These are phyloP conservation scores for Pestalotiopsis fici DNA, from an alignment of 2,329 filamentous ascomycete species.

Conservation along the genomic window DNA sequence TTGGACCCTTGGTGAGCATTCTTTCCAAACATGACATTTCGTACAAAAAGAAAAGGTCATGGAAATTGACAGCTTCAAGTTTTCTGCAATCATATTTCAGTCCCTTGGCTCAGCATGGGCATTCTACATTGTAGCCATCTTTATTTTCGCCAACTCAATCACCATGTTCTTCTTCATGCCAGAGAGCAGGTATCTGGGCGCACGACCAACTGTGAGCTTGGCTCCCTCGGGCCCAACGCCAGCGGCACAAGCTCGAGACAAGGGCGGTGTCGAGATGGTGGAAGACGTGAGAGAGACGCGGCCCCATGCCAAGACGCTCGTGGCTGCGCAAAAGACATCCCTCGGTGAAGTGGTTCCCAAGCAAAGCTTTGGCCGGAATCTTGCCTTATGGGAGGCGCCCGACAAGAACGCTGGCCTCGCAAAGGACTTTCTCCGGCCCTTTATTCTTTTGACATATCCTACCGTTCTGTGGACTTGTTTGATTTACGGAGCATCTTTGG, in stretches of 20 bases:
- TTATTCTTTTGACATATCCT: slow-evolving; percentile 30
- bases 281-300: background rate
- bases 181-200: slow-evolving; percentile 25
- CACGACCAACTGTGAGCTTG: background rate
- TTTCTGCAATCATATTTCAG: slow-evolving; percentile 30
- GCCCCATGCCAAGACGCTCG: background rate
- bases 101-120: slow-evolving; percentile 31
- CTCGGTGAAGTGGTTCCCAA: slow-evolving; percentile 12
- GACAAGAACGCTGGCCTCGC: slow-evolving; percentile 22
- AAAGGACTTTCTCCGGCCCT: slow-evolving; percentile 27
- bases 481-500: slow-evolving; percentile 29
- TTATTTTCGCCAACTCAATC: slow-evolving; percentile 26
- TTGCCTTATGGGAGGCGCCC: slow-evolving; percentile 26
- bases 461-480: slow-evolving; percentile 31
- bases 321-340: background rate
- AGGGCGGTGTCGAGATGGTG: background rate
- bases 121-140: slow-evolving; percentile 30
- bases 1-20: slow-evolving; percentile 23
- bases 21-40: too few species aligned
- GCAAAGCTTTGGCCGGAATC: slow-evolving; percentile 25
- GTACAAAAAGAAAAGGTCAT: background rate
- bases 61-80: background rate
- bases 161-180: slow-evolving; percentile 30
- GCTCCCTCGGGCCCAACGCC: background rate
- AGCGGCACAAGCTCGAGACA: background rate